Percentiles rank a stretch among this genome's conserved stretches.
phyloP scores from a whole-genome alignment of 2,329 filamentous ascomycete species.

The Penicillium rolfsii region DNA sequence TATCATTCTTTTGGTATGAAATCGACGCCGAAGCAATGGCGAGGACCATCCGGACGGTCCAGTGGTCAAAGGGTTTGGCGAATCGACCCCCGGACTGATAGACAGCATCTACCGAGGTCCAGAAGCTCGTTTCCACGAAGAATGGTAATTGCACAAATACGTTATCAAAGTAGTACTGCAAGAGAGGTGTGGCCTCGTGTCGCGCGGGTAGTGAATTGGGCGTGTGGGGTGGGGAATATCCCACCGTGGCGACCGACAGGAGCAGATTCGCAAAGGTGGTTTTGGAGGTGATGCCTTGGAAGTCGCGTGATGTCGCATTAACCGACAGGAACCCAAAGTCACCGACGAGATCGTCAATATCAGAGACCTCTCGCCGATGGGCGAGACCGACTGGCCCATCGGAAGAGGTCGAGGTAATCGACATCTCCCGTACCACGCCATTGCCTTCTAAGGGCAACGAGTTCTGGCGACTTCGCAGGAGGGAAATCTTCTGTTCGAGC shows the following conservation, averaged over 20 bases:
- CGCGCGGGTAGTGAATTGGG: constrained; percentile 70
- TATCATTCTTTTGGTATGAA: constrained; percentile 67
- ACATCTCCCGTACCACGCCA: constrained; percentile 38
- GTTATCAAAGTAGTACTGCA: constrained; percentile 84
- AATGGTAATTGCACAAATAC: constrained; percentile 79
- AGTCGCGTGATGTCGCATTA: constrained; percentile 91
- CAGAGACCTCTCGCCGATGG: constrained; percentile 70
- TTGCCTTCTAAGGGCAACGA: constrained; percentile 35
- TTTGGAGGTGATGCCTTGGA: constrained; percentile 82
- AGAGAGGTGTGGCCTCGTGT: constrained; percentile 67
- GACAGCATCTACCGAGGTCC: constrained; percentile 77
- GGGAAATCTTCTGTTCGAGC: constrained; percentile 73
- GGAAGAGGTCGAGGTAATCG: constrained; percentile 41
- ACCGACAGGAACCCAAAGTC: constrained; percentile 95
- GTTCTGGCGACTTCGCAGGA: constrained; percentile 42
- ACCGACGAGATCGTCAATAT: constrained; percentile 89
- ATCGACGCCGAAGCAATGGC: constrained; percentile 78
- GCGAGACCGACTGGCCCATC: constrained; percentile 39
- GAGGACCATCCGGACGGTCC: constrained; percentile 85
- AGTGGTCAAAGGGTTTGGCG: constrained; percentile 72
- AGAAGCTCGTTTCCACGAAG: constrained; percentile 78
- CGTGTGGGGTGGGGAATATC: constrained; percentile 66
- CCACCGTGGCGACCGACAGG: constrained; percentile 77
- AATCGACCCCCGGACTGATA: constrained; percentile 71
- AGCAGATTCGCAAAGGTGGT: constrained; percentile 93